Evolutionary conservation across 306 rosid genomes (phyloP), one percentile per base, ranked within the genome.

Genomic region (Pyrus pyrifolia): DNA sequence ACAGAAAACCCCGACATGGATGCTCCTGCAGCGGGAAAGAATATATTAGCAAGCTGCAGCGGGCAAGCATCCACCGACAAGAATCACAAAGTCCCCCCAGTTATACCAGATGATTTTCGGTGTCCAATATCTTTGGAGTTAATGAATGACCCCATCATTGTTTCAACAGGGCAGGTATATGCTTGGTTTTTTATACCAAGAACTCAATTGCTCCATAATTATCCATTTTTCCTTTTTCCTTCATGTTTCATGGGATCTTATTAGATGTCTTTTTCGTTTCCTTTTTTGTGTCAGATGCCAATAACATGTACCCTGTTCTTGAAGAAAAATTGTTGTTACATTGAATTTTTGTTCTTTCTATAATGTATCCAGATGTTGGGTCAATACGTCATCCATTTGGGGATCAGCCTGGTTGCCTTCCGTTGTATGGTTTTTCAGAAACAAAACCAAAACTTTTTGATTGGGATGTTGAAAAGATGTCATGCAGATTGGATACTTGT

Each of bases 101-200:
- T 82, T 68, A 81, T 92, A 68, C 99, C 99, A 11, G 91, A 88
- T 79, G 99, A 96, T 88, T 96, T 96, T 79, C 91, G 93, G 59
- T 96, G 99, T 86, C 99, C 99, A 13, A 93, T 96, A 80, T 91
- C 99, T 68, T 83, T 96, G 72, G 99, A 96, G 82, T 85, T 96
- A 81, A 96, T 96, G 98, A 88, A 75, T 81, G 97, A 96, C 86
- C 99, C 99, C 9, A 96, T 96, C 77, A 96, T 96, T 84, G 98
- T 96, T 79, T 96, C 99, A 67, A 96, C 99, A 11, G 99, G 99
- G 82, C 99, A 96, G 98, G 99, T 96, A 87, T 79, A 74, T 72
- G 42, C 45, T 79, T 67, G 27, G 21, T 49, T 49, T 80, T 46
- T 70, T 9, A 51, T 49, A 19, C 81, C 70, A 14, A 78, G 46